Evolutionary conservation across 257 asterid species (phyloP).

Genomic region (Solanum etuberosum): DNA sequence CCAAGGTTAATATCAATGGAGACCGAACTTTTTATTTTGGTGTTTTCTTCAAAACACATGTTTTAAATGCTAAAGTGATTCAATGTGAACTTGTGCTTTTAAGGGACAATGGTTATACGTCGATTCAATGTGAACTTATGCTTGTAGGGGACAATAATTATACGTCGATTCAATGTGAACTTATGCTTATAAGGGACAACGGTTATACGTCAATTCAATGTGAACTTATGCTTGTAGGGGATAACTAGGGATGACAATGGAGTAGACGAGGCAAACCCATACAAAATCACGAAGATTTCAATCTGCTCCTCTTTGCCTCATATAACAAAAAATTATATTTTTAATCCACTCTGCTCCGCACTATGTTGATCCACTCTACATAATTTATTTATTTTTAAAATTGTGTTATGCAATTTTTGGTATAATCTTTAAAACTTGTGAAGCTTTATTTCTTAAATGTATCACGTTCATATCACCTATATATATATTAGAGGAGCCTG

Average conservation of each 20-base stretch:
- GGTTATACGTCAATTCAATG: accelerated
- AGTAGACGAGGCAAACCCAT: accelerated
- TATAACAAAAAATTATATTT: neutral
- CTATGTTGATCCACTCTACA: neutral
- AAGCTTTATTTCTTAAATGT: neutral
- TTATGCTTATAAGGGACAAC: no score
- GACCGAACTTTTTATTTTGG: neutral
- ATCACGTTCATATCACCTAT: neutral
- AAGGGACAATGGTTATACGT: no score
- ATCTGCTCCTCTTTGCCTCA: neutral
- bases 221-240: no score
- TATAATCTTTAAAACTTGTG: neutral
- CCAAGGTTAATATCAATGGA: neutral
- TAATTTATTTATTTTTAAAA: no score
- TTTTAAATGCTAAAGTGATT: no score
- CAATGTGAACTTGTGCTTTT: no score
- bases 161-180: no score
- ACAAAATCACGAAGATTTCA: neutral
- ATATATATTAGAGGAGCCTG: neutral
- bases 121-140: no score
- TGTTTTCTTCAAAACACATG: neutral
- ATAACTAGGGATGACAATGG: neutral
- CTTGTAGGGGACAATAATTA: no score
- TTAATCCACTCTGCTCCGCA: neutral
- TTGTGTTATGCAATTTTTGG: neutral